These are phyloP conservation scores for Castanea sativa DNA, from an alignment of 306 rosid genomes.

Conservation along the genomic window DNA sequence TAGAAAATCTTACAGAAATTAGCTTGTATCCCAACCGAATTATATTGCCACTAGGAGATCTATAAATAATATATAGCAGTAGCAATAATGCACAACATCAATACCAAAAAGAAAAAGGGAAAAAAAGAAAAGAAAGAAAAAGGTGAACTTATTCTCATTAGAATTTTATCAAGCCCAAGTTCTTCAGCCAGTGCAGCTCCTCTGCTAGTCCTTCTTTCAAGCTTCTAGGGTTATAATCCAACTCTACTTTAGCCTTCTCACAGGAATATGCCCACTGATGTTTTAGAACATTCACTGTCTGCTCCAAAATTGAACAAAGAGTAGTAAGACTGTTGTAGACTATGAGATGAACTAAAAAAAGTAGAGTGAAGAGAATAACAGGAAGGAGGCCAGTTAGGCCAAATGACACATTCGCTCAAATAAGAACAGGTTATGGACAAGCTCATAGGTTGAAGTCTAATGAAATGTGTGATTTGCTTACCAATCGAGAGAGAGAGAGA, in stretches of 20 bases:
- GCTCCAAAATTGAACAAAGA: constrained; percentile 33
- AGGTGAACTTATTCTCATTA: not conserved
- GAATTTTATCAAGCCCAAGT: constrained; percentile 54
- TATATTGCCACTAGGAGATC: no score
- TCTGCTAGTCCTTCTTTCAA: constrained; percentile 79
- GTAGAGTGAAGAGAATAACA: not conserved
- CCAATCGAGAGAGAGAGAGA: not conserved
- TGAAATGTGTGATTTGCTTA: not conserved
- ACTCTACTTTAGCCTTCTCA: constrained; percentile 50
- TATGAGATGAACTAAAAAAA: not conserved
- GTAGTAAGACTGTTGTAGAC: not conserved
- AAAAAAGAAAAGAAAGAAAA: not conserved
- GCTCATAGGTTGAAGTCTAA: not conserved
- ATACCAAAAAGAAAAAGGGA: not conserved
- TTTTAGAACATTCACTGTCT: constrained; percentile 66
- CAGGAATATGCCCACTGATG: constrained; percentile 81
- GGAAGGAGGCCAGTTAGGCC: not conserved
- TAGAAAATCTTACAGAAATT: no score
- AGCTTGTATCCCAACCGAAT: no score
- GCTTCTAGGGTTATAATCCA: constrained; percentile 61
- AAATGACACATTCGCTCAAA: not conserved
- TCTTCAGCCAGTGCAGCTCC: constrained; percentile 73
- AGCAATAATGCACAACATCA: not conserved
- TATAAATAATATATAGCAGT: no score
- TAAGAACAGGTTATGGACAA: not conserved